Conservation (phyloP, 2,329 filamentous ascomycete genomes). For the Thermochaetoides dissita region DNA sequence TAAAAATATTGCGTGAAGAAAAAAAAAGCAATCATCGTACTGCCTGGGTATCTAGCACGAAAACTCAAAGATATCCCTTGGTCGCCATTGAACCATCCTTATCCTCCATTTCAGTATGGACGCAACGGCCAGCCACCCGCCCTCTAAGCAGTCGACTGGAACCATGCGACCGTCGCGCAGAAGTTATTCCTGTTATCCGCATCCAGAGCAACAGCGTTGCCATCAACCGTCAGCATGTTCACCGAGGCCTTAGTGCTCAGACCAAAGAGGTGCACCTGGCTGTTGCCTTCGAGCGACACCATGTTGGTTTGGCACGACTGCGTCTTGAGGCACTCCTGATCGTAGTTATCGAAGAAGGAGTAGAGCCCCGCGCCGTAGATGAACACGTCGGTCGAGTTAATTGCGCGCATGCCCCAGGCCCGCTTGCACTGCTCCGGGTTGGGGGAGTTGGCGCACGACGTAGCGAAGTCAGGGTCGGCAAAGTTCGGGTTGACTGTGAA, state of each 20-base stretch:
- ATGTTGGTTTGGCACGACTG: constrained; percentile 69
- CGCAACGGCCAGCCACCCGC: background rate
- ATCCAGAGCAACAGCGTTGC: constrained; percentile 37
- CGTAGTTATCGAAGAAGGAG: constrained; percentile 74
- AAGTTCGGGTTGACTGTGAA: constrained; percentile 45
- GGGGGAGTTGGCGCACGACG: constrained; percentile 33
- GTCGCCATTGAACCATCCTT: no score
- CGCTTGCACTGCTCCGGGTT: constrained; percentile 43
- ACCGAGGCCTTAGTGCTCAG: constrained; percentile 60
- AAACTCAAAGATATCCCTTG: no score
- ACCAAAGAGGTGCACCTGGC: constrained; percentile 47
- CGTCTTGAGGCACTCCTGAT: constrained; percentile 50
- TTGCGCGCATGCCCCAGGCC: constrained; percentile 61
- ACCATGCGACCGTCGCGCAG: constrained; percentile 45
- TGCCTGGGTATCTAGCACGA: no score
- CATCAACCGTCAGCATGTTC: constrained; percentile 58
- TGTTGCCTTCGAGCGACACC: constrained; percentile 55
- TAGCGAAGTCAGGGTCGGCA: constrained; percentile 54
- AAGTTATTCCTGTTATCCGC: constrained; percentile 52
- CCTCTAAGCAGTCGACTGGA: constrained; percentile 20
- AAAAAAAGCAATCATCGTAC: background rate
- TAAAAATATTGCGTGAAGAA: background rate
- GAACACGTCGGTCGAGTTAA: constrained; percentile 51
- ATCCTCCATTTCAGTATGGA: no score
- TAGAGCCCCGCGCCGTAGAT: constrained; percentile 65